Evolutionary conservation across 352 stramenopile species (phyloP), one percentile per base, ranked within the genome.

Genomic region (Halophytophthora batemanensis): DNA sequence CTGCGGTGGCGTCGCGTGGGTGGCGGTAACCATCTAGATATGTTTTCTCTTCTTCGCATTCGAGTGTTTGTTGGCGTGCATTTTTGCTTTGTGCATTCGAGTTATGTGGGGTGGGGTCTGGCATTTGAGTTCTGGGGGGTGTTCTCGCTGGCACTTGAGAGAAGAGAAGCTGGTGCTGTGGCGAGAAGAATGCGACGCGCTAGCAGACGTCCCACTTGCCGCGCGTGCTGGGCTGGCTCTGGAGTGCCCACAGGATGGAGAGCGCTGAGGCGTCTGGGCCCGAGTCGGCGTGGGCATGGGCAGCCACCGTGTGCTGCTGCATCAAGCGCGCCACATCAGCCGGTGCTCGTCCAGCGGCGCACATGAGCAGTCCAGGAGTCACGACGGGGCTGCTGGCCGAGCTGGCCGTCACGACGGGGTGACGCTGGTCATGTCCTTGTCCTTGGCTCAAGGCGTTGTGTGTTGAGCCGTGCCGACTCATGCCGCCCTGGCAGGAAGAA

Each of bases 1-100:
- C 39, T 51, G 40, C 43, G 57, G 38, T 31, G 54, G 51, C 53
- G 59, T 57, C 48, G 54, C 49, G 59, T 64, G 43, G 53, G 53
- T 58, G 53, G 54, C 55, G 56, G 65, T 66, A 45, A 41, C 58
- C 58, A 63, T 45, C 53, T 70, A 70, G 61, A 70, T 66, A 64
- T 66, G 49, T 70, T 70, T 70, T 61, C 45, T 56, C 59, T 66
- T 31, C 25, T 31, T 8, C 52, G 56, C 46, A 31, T 50, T 8
- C 29, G 21, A 14, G 17, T 18, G 21, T 11, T 46, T 31, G 37
- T 12, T 25, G 3, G 19, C 37, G 4, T 18, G n/a, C 19, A 22
- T 22, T 42, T 42, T 18, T 18, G n/a, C 19, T 8, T 22, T 42
- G 4, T 18, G n/a, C 19, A 42, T 42, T 42, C 4, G 19, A 3